Evolutionary conservation across 176 grass and related monocot genomes (phyloP), one percentile per base, ranked within the genome.

Genomic region (Poa pratensis): DNA sequence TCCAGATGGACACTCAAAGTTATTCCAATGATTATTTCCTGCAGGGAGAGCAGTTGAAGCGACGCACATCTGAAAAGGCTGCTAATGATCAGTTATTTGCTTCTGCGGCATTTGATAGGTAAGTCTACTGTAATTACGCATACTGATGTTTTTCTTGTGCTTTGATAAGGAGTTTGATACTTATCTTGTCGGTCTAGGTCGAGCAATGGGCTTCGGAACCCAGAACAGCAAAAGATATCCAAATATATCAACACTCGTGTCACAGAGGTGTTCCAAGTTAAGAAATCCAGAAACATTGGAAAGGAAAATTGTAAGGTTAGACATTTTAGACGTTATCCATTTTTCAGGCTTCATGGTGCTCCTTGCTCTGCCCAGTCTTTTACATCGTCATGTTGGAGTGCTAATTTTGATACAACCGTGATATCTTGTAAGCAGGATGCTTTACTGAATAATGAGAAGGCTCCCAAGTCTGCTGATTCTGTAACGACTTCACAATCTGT

Each of bases 31-130:
- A 82, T 61, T 78, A 15, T n/a, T 58, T 85, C 24, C 83, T 73
- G 54, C 69, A 98, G 96, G 91, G 88, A 48, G 96, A 98, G 81
- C 96, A 94, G 69, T 75, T 95, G 89, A 98, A 94, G 86, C 88
- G 91, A 34, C 75, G 35, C 5, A 45, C 30, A 7, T 46, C 49
- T 87, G 89, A 92, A 83, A 85, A 87, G 37, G 23, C 40, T 63
- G 15, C 84, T n/a, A 82, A 88, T 61, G 72, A 89, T 40, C 67
- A 55, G 11, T 73, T 79, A 39, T 65, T 80, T 50, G 76, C 89
- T 84, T 53, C 84, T 15, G 61, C 51, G 5, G 12, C 78, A 76
- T 81, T 64, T 73, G 93, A 94, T 82, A 88, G 85, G 93, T 92
- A 88, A 3, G 4, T 23, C 66, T 46, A 24, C 34, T 75, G 74